Evolutionary conservation across 2,329 filamentous ascomycete genomes (phyloP).

Genomic region (Claviceps pazoutovae): DNA sequence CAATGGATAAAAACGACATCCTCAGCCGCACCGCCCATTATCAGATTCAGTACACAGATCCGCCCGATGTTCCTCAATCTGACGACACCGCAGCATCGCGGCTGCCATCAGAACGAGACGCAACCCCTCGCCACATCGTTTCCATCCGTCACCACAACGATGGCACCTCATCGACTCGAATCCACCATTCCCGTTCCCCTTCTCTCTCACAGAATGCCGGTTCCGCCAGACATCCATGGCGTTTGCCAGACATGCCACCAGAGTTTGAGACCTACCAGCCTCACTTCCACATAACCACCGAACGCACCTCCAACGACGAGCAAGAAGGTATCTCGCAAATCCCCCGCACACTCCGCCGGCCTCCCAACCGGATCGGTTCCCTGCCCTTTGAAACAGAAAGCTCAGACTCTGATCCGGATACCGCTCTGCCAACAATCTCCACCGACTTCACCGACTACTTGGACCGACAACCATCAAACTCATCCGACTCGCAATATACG

Average conservation of each 20-base stretch:
- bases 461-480: slow-evolving; percentile 10
- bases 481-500: slow-evolving; percentile 8
- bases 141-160: slow-evolving; percentile 40
- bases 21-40: slow-evolving; percentile 60
- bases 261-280: slow-evolving; percentile 36
- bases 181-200: slow-evolving; percentile 1
- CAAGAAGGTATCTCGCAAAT: slow-evolving; percentile 27
- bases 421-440: slow-evolving; percentile 14
- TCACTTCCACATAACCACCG: slow-evolving; percentile 41
- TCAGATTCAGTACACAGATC: slow-evolving; percentile 49
- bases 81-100: not conserved
- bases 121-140: slow-evolving; percentile 23
- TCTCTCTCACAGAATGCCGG: slow-evolving; percentile 19
- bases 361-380: slow-evolving; percentile 38
- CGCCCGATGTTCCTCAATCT: slow-evolving; percentile 3
- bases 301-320: slow-evolving; percentile 49
- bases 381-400: slow-evolving; percentile 40
- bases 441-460: slow-evolving; percentile 14
- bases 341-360: slow-evolving; percentile 20
- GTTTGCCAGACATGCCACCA: slow-evolving; percentile 40
- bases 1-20: slow-evolving; percentile 70
- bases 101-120: slow-evolving; percentile 11
- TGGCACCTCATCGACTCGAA: slow-evolving; percentile 23
- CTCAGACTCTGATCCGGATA: slow-evolving; percentile 19
- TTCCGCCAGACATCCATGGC: slow-evolving; percentile 29